Evolutionary conservation across 495 filamentous ascomycete genomes (phyloP).

Genomic region (Ramalina peruviana): DNA sequence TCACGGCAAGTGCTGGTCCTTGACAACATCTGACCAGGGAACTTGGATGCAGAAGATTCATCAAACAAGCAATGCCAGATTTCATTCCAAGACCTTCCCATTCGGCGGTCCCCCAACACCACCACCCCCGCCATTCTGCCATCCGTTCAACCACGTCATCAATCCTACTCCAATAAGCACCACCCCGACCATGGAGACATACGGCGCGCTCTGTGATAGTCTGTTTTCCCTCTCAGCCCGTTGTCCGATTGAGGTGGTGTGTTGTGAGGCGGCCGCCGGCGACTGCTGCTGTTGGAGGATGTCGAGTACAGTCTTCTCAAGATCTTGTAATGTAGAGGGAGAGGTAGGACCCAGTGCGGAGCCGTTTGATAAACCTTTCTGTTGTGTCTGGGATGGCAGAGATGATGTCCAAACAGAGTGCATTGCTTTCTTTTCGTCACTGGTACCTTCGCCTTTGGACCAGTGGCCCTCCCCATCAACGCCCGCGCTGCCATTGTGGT

Average conservation of each 20-base stretch:
- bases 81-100: too few relatives aligned
- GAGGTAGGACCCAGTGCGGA: slow-evolving; percentile 2
- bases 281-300: slow-evolving; percentile 27
- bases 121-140: slow-evolving; percentile 43
- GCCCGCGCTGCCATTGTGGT: not conserved
- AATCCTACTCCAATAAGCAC: slow-evolving; percentile 78
- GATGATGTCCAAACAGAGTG: not conserved
- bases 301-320: slow-evolving; percentile 27
- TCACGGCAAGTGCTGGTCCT: too few relatives aligned
- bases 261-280: slow-evolving; percentile 3
- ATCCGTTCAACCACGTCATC: slow-evolving; percentile 91
- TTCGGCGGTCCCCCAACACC: not conserved
- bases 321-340: slow-evolving; percentile 16
- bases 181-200: slow-evolving; percentile 76
- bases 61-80: too few relatives aligned
- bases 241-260: slow-evolving; percentile 21
- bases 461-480: not conserved
- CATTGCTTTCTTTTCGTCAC: not conserved
- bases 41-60: too few relatives aligned
- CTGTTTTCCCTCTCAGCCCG: too few relatives aligned
- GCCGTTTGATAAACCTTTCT: slow-evolving; percentile 2
- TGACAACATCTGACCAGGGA: too few relatives aligned
- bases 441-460: not conserved
- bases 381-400: not conserved
- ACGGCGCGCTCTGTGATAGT: slow-evolving; percentile 50